Evolutionary conservation across 1,284 basidiomycete genomes (phyloP).

Genomic region (Ceratobasidium sp.): DNA sequence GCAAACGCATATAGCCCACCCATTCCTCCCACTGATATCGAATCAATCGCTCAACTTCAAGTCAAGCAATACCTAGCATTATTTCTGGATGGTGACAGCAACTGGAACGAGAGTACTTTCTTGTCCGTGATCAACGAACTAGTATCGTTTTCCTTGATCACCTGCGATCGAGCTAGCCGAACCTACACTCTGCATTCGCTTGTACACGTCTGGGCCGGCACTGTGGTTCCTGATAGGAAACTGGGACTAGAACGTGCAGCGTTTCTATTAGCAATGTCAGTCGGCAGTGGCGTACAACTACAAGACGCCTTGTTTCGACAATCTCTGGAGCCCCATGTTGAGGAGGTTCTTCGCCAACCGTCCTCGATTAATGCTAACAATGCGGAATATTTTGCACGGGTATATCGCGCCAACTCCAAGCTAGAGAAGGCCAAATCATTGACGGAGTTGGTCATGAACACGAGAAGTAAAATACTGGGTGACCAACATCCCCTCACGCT

Average conservation of each 20-base stretch:
- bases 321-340: background rate
- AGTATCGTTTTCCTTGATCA: slow-evolving; percentile 1
- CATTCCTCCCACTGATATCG: background rate
- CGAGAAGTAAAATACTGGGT: background rate
- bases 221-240: background rate
- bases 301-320: background rate
- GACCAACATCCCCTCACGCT: slow-evolving; percentile 1
- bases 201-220: slow-evolving; percentile 4
- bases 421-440: background rate
- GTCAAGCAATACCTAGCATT: background rate
- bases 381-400: background rate
- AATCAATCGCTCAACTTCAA: background rate
- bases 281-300: background rate
- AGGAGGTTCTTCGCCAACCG: background rate
- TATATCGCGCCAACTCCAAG: background rate
- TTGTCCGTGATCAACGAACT: background rate
- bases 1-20: background rate
- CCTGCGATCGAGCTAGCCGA: slow-evolving; percentile 9
- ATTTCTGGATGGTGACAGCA: background rate
- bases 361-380: background rate
- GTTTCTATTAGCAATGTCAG: slow-evolving; percentile 1
- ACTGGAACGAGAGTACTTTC: background rate
- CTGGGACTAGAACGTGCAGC: background rate
- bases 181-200: slow-evolving; percentile 13
- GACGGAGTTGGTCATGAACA: background rate